Evolutionary conservation across 768 basidiomycete genomes (phyloP), one percentile per base, ranked within the genome.

Genomic region (Collybia sordida): DNA sequence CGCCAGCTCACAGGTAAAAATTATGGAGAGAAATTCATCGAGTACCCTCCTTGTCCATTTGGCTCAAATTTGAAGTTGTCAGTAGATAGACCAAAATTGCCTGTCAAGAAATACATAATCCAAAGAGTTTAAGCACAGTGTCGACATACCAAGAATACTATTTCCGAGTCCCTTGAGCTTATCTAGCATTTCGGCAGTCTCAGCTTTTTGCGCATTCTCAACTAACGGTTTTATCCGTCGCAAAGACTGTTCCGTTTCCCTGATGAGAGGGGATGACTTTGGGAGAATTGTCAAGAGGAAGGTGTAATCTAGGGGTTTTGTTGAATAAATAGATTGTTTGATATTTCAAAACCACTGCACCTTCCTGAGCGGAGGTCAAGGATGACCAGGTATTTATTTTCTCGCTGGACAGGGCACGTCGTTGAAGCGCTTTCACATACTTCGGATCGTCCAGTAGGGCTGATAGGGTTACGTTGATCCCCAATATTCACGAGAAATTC

Each of bases 41-140:
- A 90, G 72, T 98, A 98, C 0, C 96, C 93, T n/a, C 96, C 96
- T 54, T 93, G 86, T 5, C 87, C 91, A 55, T 96, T 95, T 15
- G 92, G 92, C 52, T 86, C 85, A 60, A 99, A 92, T 70, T 98
- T 89, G 79, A 98, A 98, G 71, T 96, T 98, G 63, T 98, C 86
- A 0, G 95, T 98, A 12, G 88, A 93, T 55, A 98, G 66, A 15
- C 97, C 96, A 62, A 98, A 98, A 52, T 89, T 90, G 3, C 93
- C 92, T 95, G 56, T 14, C 9, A 37, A 15, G 42, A 12, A 44
- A 25, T 41, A 18, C 39, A 50, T 25, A 47, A 45, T 19, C 22
- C 39, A 8, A n/a, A 40, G 35, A 36, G 11, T 28, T 18, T 11
- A 25, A 37, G n/a, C 39, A 24, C 11, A 42, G 21, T 22, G 15